phyloP scores from a whole-genome alignment of 1,139 yeast genomes.

The Wickerhamomyces sp. region DNA sequence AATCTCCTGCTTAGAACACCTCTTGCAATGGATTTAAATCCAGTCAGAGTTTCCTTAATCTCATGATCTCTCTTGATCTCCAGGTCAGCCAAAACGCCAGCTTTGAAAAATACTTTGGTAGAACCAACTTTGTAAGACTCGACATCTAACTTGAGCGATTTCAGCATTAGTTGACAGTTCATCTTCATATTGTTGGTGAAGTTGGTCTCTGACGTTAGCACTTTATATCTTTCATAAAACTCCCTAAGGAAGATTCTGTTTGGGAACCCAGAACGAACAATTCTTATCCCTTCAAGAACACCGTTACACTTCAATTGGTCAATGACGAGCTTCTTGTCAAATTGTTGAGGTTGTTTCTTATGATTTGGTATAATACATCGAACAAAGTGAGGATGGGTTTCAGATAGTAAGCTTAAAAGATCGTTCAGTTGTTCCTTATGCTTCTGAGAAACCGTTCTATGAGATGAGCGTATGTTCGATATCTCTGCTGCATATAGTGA shows the following conservation, averaged over 20 bases:
- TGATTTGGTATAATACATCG: conserved; percentile 93
- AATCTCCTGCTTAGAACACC: conserved; percentile 58
- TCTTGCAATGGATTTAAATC: conserved; percentile 63
- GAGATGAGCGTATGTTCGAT: conserved; percentile 26
- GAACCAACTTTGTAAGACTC: conserved; percentile 68
- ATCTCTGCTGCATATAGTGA: conserved; percentile 36
- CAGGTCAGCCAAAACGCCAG: conserved; percentile 86
- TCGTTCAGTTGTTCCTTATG: conserved; percentile 78
- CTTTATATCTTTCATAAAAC: conserved; percentile 69
- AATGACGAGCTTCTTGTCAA: conserved; percentile 73
- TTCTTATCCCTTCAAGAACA: conserved; percentile 95
- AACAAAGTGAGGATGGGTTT: conserved; percentile 94
- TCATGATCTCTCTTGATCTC: conserved; percentile 74
- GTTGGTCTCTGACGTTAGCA: conserved; percentile 42
- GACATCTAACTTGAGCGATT: conserved; percentile 55
- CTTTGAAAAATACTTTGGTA: conserved; percentile 87
- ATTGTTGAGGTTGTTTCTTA: conserved; percentile 61
- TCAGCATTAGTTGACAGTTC: conserved; percentile 65
- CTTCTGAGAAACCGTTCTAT: conserved; percentile 82
- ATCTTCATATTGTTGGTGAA: conserved; percentile 53
- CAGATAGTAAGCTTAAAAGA: conserved; percentile 67
- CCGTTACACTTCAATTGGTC: conserved; percentile 96
- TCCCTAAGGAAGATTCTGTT: conserved; percentile 83
- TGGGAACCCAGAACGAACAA: conserved; percentile 96
- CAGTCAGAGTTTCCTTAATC: conserved; percentile 51